A percentile compares a stretch with the other conserved stretches of the same genome.
These are phyloP conservation scores for Agaricus bisporus DNA, from an alignment of 768 basidiomycete genomes.

Conservation along the genomic window DNA sequence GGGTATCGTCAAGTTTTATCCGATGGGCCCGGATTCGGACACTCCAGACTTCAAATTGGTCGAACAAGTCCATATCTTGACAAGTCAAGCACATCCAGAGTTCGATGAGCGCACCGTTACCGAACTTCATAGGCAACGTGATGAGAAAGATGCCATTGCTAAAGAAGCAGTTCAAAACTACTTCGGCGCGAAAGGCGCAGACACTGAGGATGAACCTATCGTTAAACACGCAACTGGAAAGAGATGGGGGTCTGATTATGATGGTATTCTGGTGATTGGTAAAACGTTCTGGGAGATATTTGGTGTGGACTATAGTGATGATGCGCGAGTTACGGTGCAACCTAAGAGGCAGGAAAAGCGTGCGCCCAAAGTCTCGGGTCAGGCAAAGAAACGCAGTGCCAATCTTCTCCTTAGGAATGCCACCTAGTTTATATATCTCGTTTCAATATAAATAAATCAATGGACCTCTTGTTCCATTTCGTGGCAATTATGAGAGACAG, in stretches of 20 bases:
- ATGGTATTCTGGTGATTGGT: neutral
- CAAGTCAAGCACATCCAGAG: constrained; percentile 70
- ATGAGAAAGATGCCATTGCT: neutral
- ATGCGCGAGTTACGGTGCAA: no score
- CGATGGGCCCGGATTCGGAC: neutral
- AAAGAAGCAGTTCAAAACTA: neutral
- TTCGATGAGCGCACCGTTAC: neutral
- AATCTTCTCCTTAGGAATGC: no score
- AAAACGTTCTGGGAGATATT: constrained; percentile 40
- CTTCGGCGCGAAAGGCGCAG: neutral
- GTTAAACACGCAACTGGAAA: neutral
- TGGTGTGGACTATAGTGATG: constrained; percentile 37
- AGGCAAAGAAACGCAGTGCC: no score
- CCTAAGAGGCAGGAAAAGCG: no score
- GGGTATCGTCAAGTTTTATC: constrained; percentile 56
- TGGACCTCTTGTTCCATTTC: no score
- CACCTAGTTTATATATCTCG: no score
- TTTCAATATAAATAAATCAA: no score
- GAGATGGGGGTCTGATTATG: neutral
- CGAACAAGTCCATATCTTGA: constrained; percentile 62
- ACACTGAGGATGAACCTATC: neutral
- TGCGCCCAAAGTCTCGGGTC: no score
- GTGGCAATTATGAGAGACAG: no score
- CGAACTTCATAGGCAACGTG: neutral
- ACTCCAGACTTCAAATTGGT: neutral